Evolutionary conservation across 169 alveolate genomes (phyloP).

Genomic region (Babesia sp.): DNA sequence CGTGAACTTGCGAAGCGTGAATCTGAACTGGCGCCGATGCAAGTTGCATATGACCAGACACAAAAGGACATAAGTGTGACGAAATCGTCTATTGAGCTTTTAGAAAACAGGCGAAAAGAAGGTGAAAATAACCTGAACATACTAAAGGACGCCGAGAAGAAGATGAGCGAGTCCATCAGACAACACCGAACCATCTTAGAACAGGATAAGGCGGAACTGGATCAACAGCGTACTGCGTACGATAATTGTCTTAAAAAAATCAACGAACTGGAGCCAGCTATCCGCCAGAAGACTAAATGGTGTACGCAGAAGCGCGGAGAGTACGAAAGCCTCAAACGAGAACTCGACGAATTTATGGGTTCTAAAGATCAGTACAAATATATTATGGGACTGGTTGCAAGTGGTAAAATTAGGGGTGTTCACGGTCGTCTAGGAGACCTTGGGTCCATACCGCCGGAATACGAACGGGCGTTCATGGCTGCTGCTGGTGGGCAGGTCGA

Average conservation of each 20-base stretch:
- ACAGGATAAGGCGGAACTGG: slow-evolving; percentile 20
- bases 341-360: slow-evolving; percentile 51
- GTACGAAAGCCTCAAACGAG: slow-evolving; percentile 65
- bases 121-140: slow-evolving; percentile 1
- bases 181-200: slow-evolving; percentile 39
- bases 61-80: slow-evolving; percentile 61
- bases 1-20: slow-evolving; percentile 64
- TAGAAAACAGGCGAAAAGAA: slow-evolving; percentile 53
- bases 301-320: slow-evolving; percentile 36
- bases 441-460: slow-evolving; percentile 84
- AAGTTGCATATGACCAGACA: slow-evolving; percentile 60
- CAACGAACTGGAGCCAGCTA: slow-evolving; percentile 24
- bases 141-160: slow-evolving; percentile 13
- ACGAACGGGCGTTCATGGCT: slow-evolving; percentile 87
- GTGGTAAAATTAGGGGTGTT: slow-evolving; percentile 76
- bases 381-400: slow-evolving; percentile 57
- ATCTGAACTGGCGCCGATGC: slow-evolving; percentile 72
- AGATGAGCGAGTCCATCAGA: slow-evolving; percentile 41
- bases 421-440: slow-evolving; percentile 93
- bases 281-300: slow-evolving; percentile 13
- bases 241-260: slow-evolving; percentile 20
- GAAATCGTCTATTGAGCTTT: slow-evolving; percentile 51
- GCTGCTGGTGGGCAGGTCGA: slow-evolving; percentile 86
- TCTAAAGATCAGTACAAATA: slow-evolving; percentile 54
- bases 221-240: slow-evolving; percentile 9